Percentiles rank a stretch among this genome's conserved stretches.
Conservation (phyloP, 1,284 basidiomycete species). For the Irpex rosettiformis region DNA sequence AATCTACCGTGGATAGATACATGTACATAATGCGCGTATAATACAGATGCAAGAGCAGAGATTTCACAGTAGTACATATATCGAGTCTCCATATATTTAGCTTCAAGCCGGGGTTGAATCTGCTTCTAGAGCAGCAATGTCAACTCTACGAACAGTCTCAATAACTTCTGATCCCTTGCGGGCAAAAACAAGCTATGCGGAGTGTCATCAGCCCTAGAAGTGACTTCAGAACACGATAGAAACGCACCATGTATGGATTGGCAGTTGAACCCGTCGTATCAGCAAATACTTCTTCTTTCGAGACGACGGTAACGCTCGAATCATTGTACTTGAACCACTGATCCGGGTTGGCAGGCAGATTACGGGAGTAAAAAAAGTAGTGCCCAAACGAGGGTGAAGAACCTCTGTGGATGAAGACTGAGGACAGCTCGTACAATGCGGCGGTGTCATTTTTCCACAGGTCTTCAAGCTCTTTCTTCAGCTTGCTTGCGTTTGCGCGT, state of each 20-base stretch:
- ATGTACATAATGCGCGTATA: slow-evolving; percentile 3
- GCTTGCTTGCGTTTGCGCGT: slow-evolving; percentile 46
- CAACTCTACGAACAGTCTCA: slow-evolving; percentile 71
- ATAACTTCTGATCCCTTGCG: slow-evolving; percentile 71
- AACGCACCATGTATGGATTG: slow-evolving; percentile 77
- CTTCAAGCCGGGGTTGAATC: slow-evolving; percentile 15
- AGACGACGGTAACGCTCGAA: slow-evolving; percentile 70
- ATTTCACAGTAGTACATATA: background rate
- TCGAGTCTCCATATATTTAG: background rate
- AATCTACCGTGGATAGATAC: background rate
- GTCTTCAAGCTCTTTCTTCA: slow-evolving; percentile 72
- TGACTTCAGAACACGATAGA: too few relatives aligned
- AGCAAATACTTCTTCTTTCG: slow-evolving; percentile 74
- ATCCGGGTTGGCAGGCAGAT: slow-evolving; percentile 72
- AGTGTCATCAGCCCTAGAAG: slow-evolving; percentile 1
- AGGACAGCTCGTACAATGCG: slow-evolving; percentile 87
- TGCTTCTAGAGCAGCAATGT: slow-evolving; percentile 14
- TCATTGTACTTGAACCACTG: slow-evolving; percentile 97
- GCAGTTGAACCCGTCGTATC: slow-evolving; percentile 80
- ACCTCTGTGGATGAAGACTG: slow-evolving; percentile 96
- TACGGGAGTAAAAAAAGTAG: slow-evolving; percentile 86
- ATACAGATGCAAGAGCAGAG: slow-evolving; percentile 8
- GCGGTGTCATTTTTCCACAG: slow-evolving; percentile 73
- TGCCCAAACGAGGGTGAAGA: slow-evolving; percentile 81
- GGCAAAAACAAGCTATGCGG: slow-evolving; percentile 70